Evolutionary conservation across 192 early-diverging fungal genomes (phyloP), one percentile per base, ranked within the genome.

Genomic region (Lunasporangiospora selenospora): DNA sequence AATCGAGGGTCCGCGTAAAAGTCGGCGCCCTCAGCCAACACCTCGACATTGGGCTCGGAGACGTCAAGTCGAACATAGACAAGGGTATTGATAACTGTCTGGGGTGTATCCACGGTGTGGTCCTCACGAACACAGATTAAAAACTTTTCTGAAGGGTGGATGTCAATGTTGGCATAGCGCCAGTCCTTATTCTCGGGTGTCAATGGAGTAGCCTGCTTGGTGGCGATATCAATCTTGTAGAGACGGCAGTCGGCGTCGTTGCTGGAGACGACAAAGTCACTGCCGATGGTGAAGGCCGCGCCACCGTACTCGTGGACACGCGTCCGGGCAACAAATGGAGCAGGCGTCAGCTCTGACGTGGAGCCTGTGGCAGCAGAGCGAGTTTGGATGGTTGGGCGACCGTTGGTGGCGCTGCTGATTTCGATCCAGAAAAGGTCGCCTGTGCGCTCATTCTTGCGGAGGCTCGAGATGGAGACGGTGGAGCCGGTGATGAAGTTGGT

Each of bases 271-370:
- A 90, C 54, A 15, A 84, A 32, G 10, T 84, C 80, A 36, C 77
- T 78, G 26, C 79, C 64, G 10, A 87, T 81, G 1, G 81, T 63
- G 50, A 88, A 89, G 1, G 80, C 69, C 11, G 83, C 85, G 29
- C 91, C 89, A 29, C 92, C 92, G 53, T 91, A 93, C 67, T 92
- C 92, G 53, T 93, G 90, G 6, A 92, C 91, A 7, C 81, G 80
- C 1, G 87, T 82, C 46, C 86, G 84, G 12, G 89, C 84, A 44
- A 84, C 84, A 78, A 85, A 89, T 9, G 77, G 66, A 0, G 55
- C 48, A 3, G 84, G 79, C 2, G 77, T 57, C 5, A 81, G 33
- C 11, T 78, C 82, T 0, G 61, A 23, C 8, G 75, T 63, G 12
- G 53, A n/a, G 6, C 48, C 65, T 2, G 15, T 19, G 11, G 48